Percentiles rank a stretch among this genome's conserved stretches.
Conservation (phyloP, 2,329 filamentous ascomycete genomes). For the Pseudogymnoascus sp. region DNA sequence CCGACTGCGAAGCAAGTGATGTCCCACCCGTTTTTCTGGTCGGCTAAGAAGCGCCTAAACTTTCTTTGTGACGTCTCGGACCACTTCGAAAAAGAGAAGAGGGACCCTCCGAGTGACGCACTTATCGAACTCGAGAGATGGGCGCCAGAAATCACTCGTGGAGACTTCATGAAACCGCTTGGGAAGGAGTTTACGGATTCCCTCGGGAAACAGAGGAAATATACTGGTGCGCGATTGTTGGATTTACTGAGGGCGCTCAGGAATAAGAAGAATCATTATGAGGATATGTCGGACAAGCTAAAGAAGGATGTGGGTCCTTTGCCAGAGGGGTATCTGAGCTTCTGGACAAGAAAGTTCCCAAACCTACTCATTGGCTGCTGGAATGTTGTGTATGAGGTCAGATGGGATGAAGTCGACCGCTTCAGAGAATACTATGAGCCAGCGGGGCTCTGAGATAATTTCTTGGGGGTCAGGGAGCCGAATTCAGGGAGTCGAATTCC, state of each 20-base stretch:
- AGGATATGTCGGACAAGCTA: slow-evolving; percentile 81
- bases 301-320: slow-evolving; percentile 59
- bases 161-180: slow-evolving; percentile 71
- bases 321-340: slow-evolving; percentile 58
- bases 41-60: slow-evolving; percentile 74
- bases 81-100: slow-evolving; percentile 86
- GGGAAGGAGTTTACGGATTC: slow-evolving; percentile 80
- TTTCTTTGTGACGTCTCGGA: slow-evolving; percentile 97
- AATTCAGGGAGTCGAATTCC: background rate
- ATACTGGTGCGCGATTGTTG: slow-evolving; percentile 73
- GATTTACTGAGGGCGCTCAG: slow-evolving; percentile 82
- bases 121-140: slow-evolving; percentile 53
- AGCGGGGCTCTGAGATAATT: background rate
- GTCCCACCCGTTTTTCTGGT: slow-evolving; percentile 96
- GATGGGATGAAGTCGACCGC: slow-evolving; percentile 43
- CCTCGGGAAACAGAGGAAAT: slow-evolving; percentile 89
- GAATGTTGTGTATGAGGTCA: slow-evolving; percentile 49
- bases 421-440: slow-evolving; percentile 66
- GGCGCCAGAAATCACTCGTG: slow-evolving; percentile 47
- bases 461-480: background rate
- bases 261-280: slow-evolving; percentile 97
- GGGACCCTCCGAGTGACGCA: slow-evolving; percentile 68
- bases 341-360: slow-evolving; percentile 62
- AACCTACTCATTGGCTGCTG: slow-evolving; percentile 60
- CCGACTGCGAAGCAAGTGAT: slow-evolving; percentile 74